phyloP scores from a whole-genome alignment of 495 filamentous ascomycete species.

The Aeminium ludgeri region DNA sequence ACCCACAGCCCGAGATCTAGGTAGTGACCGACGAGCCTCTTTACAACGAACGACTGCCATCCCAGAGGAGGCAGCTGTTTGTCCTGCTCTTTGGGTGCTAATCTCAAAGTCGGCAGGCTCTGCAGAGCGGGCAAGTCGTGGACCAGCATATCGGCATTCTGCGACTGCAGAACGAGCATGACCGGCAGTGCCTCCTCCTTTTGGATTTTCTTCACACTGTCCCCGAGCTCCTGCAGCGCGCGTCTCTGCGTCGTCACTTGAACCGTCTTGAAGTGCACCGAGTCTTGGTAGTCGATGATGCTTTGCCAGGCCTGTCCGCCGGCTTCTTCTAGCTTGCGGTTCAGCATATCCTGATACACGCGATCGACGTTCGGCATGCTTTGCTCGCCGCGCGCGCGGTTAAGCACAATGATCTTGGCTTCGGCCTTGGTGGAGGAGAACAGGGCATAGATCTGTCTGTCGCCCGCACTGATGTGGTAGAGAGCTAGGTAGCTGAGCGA shows the following conservation, averaged over 20 bases:
- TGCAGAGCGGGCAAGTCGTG: constrained; percentile 73
- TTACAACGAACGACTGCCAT: constrained; percentile 83
- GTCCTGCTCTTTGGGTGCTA: constrained; percentile 68
- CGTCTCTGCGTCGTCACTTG: constrained; percentile 82
- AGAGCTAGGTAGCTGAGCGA: constrained; percentile 70
- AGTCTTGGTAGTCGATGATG: constrained; percentile 74
- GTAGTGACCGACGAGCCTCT: constrained; percentile 74
- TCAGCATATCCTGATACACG: constrained; percentile 65
- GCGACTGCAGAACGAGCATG: constrained; percentile 79
- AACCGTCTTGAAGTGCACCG: constrained; percentile 64
- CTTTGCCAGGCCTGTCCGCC: constrained; percentile 54
- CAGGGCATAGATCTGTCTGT: constrained; percentile 80
- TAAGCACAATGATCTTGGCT: constrained; percentile 72
- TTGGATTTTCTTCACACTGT: constrained; percentile 70
- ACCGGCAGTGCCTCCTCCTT: constrained; percentile 66
- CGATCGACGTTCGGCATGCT: constrained; percentile 80
- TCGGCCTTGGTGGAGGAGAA: constrained; percentile 71
- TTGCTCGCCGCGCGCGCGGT: constrained; percentile 58
- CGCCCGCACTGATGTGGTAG: constrained; percentile 79
- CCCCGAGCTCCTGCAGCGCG: constrained; percentile 67
- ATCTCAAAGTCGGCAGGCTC: constrained; percentile 66
- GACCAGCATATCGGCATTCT: constrained; percentile 58
- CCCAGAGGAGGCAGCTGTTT: constrained; percentile 77
- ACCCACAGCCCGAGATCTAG: constrained; percentile 85
- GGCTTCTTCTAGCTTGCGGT: constrained; percentile 46